Evolutionary conservation across 2,329 filamentous ascomycete genomes (phyloP).

Genomic region (Aspergillus intermedius): DNA sequence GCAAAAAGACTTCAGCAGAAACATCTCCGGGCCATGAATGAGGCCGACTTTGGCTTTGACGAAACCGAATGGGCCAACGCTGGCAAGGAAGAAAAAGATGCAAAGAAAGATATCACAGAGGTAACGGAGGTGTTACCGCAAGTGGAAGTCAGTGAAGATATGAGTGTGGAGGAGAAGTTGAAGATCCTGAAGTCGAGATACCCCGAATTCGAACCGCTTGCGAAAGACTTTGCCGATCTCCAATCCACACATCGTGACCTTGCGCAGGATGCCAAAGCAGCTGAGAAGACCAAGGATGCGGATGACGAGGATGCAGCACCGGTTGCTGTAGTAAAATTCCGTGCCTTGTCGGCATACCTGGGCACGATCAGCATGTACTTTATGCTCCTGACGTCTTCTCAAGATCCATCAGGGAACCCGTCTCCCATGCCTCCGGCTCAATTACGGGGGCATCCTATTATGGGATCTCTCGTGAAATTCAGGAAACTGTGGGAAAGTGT

Average conservation of each 20-base stretch:
- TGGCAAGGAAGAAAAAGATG: slow-evolving; percentile 40
- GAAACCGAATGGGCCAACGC: slow-evolving; percentile 73
- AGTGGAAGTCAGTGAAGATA: slow-evolving; percentile 70
- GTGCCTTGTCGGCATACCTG: slow-evolving; percentile 78
- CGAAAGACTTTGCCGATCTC: slow-evolving; percentile 69
- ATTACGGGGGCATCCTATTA: slow-evolving; percentile 81
- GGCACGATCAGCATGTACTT: slow-evolving; percentile 90
- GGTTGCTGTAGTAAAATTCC: slow-evolving; percentile 64
- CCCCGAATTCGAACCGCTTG: slow-evolving; percentile 83
- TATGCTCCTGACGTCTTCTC: slow-evolving; percentile 76
- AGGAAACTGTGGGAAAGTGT: slow-evolving; percentile 73
- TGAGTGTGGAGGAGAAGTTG: slow-evolving; percentile 66
- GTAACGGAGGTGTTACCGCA: slow-evolving; percentile 84
- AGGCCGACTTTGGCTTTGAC: slow-evolving; percentile 90
- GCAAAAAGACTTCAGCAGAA: slow-evolving; percentile 84
- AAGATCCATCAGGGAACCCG: slow-evolving; percentile 48
- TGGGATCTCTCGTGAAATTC: slow-evolving; percentile 75
- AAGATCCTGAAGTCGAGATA: slow-evolving; percentile 74
- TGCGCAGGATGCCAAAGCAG: slow-evolving; percentile 51
- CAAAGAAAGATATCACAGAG: slow-evolving; percentile 47
- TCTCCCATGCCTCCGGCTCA: slow-evolving; percentile 68
- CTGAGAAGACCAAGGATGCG: slow-evolving; percentile 37
- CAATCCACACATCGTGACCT: slow-evolving; percentile 58
- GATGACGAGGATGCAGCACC: slow-evolving; percentile 38
- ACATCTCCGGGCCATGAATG: slow-evolving; percentile 79